A percentile compares a stretch with the other conserved stretches of the same genome.
Evolutionary conservation across 2,329 filamentous ascomycete species (phyloP).

Genomic region (Colletotrichum sp.): DNA sequence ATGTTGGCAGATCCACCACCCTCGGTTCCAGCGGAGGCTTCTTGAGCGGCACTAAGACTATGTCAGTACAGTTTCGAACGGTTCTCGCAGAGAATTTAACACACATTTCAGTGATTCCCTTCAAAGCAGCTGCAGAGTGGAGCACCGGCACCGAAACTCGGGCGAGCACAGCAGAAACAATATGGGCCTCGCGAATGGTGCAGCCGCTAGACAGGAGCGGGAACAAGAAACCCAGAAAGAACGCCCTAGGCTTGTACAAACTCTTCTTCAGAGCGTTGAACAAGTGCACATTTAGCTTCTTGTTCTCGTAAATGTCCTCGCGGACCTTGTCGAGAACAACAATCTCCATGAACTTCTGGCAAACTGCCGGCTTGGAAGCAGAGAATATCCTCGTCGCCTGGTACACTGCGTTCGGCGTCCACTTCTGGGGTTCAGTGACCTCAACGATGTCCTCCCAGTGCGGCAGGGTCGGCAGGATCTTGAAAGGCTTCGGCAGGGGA

Average conservation of each 20-base stretch:
- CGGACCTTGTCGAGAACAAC: slow-evolving; percentile 90
- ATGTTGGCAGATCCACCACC: slow-evolving; percentile 92
- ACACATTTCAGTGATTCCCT: slow-evolving; percentile 86
- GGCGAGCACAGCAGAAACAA: slow-evolving; percentile 84
- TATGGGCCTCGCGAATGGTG: slow-evolving; percentile 89
- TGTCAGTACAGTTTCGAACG: background rate
- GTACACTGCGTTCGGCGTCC: slow-evolving; percentile 80
- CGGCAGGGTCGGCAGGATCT: slow-evolving; percentile 90
- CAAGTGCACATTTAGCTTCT: slow-evolving; percentile 93
- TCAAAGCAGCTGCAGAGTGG: slow-evolving; percentile 89
- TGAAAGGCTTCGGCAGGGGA: slow-evolving; percentile 97
- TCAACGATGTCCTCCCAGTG: slow-evolving; percentile 89
- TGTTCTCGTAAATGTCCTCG: slow-evolving; percentile 91
- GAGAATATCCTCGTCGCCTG: slow-evolving; percentile 93
- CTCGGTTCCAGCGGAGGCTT: slow-evolving; percentile 82
- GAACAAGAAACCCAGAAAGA: slow-evolving; percentile 89
- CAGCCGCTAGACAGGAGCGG: slow-evolving; percentile 87
- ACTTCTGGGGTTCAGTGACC: slow-evolving; percentile 78
- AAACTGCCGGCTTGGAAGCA: slow-evolving; percentile 78
- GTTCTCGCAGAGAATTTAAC: background rate
- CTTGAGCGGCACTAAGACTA: slow-evolving; percentile 69
- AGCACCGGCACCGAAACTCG: slow-evolving; percentile 88
- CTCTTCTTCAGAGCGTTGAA: slow-evolving; percentile 94
- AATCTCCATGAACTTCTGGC: slow-evolving; percentile 84
- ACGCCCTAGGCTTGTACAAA: slow-evolving; percentile 91